Evolutionary conservation across 441 rosid genomes (phyloP), one percentile per base, ranked within the genome.

Genomic region (Arabidopsis hybrid): DNA sequence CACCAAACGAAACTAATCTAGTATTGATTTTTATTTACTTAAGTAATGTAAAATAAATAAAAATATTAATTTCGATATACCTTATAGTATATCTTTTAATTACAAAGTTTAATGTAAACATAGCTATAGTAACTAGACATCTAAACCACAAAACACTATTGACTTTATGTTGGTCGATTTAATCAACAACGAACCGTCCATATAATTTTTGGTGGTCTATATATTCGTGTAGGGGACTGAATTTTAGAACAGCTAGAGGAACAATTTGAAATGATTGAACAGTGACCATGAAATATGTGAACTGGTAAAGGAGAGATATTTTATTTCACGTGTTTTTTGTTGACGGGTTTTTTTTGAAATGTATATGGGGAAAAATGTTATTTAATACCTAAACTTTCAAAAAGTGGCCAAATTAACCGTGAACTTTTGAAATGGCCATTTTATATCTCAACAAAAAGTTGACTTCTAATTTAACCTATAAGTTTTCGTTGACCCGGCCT

Each of bases 321-420:
- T 12, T 5, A 14, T 21, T 14, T 60, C 69, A 68, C 79, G 69
- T 67, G 71, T 75, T 68, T 68, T 52, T 40, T 68, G 64, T 60
- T 68, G 74, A 68, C 69, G 69, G 64, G 35, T n/a, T 43, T 43
- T 3, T 21, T 1, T 43, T 75, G 64, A 68, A n/a, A n/a, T n/a
- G n/a, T n/a, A n/a, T n/a, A n/a, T n/a, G 0, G 26, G 26, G 26
- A 21, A 21, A 21, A 21, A 21, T 21, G 26, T 21, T 21, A 21
- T 21, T 21, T 21, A 21, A 21, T 21, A 21, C 26, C 26, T 21
- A 21, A 21, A 21, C 26, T 21, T 21, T 21, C 26, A 21, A 21
- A 21, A 21, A 21, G 26, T 21, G 26, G 26, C 26, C 26, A 21
- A 21, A 21, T 21, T 21, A 21, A 21, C 26, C 26, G 26, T 21